Percentiles rank a stretch among this genome's conserved stretches.
Conservation (phyloP, 2,329 filamentous ascomycete species). For the Ophiostoma fasciatum region DNA sequence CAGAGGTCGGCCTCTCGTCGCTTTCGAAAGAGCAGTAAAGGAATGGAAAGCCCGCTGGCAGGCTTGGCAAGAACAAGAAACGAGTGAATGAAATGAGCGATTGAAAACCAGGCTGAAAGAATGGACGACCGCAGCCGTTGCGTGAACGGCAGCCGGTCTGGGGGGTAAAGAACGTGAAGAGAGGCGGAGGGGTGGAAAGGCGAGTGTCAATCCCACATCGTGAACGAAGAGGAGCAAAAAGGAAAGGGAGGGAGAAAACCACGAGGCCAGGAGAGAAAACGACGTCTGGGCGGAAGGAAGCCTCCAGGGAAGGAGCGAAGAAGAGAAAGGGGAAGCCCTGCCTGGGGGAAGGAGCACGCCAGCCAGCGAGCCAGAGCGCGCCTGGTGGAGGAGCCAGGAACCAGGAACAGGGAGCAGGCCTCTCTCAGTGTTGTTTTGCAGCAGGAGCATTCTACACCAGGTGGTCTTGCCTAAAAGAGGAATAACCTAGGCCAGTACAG, state of each 20-base stretch:
- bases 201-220: constrained; percentile 6
- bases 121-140: constrained; percentile 9
- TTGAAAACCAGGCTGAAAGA: too few species aligned
- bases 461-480: constrained; percentile 1
- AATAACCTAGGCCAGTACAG: not conserved
- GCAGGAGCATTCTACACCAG: not conserved
- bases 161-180: constrained; percentile 6
- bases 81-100: constrained; percentile 1
- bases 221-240: not conserved
- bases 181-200: constrained; percentile 1
- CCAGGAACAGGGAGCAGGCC: constrained; percentile 4
- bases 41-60: constrained; percentile 45
- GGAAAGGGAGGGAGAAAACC: not conserved
- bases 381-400: constrained; percentile 3
- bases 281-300: not conserved
- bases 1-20: not conserved
- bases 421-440: not conserved
- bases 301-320: not conserved
- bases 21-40: constrained; percentile 19
- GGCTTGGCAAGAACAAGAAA: constrained; percentile 19
- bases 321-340: not conserved
- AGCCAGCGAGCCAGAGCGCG: not conserved
- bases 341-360: not conserved
- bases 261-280: constrained; percentile 1
- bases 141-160: constrained; percentile 2